Conservation (phyloP, 2,329 filamentous ascomycete genomes). For the Tetracladium maxilliforme region DNA sequence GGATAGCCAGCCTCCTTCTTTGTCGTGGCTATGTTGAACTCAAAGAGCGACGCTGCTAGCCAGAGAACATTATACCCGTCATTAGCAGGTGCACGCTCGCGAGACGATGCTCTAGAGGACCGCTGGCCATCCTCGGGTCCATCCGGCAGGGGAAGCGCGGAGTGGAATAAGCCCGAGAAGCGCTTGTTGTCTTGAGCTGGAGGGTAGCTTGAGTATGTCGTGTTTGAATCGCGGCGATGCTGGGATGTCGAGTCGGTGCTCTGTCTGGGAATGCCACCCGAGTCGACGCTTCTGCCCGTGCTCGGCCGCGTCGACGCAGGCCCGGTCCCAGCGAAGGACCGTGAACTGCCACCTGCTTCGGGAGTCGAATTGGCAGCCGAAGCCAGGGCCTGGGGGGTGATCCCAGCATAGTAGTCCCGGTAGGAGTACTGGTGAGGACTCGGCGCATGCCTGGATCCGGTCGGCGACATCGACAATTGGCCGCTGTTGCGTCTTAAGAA, state of each 20-base stretch:
- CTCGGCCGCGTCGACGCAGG: constrained; percentile 33
- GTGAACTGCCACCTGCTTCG: no score
- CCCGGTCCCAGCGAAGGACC: constrained; percentile 27
- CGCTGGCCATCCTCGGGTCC: constrained; percentile 34
- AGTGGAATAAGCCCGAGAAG: constrained; percentile 71
- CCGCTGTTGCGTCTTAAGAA: constrained; percentile 51
- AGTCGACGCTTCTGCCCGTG: constrained; percentile 46
- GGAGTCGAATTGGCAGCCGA: no score
- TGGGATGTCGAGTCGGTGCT: constrained; percentile 30
- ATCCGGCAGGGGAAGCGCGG: constrained; percentile 70
- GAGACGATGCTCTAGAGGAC: constrained; percentile 43
- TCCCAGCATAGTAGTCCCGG: constrained; percentile 33
- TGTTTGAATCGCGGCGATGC: constrained; percentile 36
- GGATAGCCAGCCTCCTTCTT: constrained; percentile 90
- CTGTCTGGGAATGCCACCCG: constrained; percentile 30
- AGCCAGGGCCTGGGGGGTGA: constrained; percentile 37
- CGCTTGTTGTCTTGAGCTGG: constrained; percentile 21
- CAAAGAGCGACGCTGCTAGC: constrained; percentile 84
- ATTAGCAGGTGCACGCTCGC: constrained; percentile 38
- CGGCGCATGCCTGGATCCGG: constrained; percentile 21
- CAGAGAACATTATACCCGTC: constrained; percentile 64
- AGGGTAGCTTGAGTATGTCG: constrained; percentile 22
- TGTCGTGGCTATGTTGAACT: constrained; percentile 90
- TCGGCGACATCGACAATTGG: constrained; percentile 47
- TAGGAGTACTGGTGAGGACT: constrained; percentile 41